Evolutionary conservation across 441 rosid species (phyloP).

Genomic region (Manihot esculenta): DNA sequence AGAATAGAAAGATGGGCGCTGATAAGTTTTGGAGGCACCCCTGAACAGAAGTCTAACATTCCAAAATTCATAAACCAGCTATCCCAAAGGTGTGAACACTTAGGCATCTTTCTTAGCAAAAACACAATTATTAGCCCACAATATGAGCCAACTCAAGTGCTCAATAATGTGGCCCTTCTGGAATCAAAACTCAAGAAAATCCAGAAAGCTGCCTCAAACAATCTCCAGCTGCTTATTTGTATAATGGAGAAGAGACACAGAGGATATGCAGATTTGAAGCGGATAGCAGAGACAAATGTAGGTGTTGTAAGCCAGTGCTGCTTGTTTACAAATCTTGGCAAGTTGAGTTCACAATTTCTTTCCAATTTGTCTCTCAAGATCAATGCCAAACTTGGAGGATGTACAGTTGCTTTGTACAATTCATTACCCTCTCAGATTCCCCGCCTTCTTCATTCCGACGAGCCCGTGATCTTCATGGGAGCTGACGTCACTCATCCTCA

Average conservation of each 20-base stretch:
- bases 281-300: constrained; percentile 56
- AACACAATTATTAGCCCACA: constrained; percentile 52
- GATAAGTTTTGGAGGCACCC: constrained; percentile 81
- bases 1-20: constrained; percentile 81
- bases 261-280: constrained; percentile 57
- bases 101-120: constrained; percentile 78
- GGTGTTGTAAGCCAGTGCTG: constrained; percentile 77
- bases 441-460: constrained; percentile 30
- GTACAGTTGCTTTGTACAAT: constrained; percentile 78
- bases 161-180: constrained; percentile 63
- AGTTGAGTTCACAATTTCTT: constrained; percentile 49
- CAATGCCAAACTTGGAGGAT: constrained; percentile 77
- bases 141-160: constrained; percentile 69
- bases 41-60: constrained; percentile 68
- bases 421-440: constrained; percentile 83
- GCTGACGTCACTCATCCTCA: constrained; percentile 83
- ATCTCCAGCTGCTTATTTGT: constrained; percentile 79
- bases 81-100: constrained; percentile 82
- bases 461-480: constrained; percentile 69
- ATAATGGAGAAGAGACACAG: constrained; percentile 93
- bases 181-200: constrained; percentile 76
- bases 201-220: constrained; percentile 58
- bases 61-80: constrained; percentile 79
- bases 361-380: constrained; percentile 67
- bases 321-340: constrained; percentile 45